A percentile compares a stretch with the other conserved stretches of the same genome.
These are phyloP conservation scores for Malus hybrid DNA, from an alignment of 331 rosid species.

Conservation along the genomic window DNA sequence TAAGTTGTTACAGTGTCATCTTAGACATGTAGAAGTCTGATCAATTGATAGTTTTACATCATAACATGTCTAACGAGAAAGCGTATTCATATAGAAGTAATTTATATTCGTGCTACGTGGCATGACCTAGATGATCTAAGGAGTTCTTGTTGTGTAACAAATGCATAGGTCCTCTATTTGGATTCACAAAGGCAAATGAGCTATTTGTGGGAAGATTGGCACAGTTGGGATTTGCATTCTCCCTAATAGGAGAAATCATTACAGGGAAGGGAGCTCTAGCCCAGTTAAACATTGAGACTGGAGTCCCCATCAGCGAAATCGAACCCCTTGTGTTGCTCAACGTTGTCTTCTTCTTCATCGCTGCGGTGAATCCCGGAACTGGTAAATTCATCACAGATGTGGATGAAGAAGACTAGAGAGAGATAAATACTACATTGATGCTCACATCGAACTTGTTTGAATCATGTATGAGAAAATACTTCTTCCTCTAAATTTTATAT, in stretches of 20 bases:
- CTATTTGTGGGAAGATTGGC: constrained; percentile 98
- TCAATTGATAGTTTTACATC: not conserved
- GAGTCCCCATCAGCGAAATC: constrained; percentile 83
- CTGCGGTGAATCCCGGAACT: constrained; percentile 94
- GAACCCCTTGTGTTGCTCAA: constrained; percentile 91
- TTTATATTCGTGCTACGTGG: not conserved
- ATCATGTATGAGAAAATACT: no score
- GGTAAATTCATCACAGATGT: constrained; percentile 82
- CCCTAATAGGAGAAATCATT: constrained; percentile 85
- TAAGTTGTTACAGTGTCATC: not conserved
- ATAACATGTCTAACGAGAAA: not conserved
- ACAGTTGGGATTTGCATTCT: constrained; percentile 87
- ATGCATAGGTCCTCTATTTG: constrained; percentile 73
- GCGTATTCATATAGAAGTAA: no score
- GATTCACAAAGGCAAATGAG: constrained; percentile 92
- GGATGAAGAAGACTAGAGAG: constrained; percentile 41
- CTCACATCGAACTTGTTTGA: no score
- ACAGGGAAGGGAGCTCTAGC: constrained; percentile 99
- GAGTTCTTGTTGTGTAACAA: not conserved
- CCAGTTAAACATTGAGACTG: constrained; percentile 89
- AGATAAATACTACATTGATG: no score
- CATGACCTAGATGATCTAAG: not conserved
- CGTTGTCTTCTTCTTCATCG: constrained; percentile 84
- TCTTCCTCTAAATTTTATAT: no score
- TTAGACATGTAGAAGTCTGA: not conserved